Evolutionary conservation across 768 basidiomycete species (phyloP), one percentile per base, ranked within the genome.

Genomic region (Pleurotus pulmonarius): DNA sequence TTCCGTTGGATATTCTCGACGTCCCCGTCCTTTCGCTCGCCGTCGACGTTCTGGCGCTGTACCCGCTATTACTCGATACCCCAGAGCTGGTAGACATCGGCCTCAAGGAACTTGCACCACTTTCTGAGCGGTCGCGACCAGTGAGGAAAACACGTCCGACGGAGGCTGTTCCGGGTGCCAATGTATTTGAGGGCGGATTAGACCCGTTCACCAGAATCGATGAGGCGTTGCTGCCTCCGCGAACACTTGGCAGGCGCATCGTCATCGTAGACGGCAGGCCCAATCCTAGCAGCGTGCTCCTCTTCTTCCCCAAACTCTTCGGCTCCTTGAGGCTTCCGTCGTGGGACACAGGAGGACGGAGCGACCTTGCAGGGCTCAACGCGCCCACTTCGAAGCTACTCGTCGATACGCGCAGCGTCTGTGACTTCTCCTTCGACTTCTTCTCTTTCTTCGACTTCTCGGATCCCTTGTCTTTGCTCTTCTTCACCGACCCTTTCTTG

Each of bases 371-470:
- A 7, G 73, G 69, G 51, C 71, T 78, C 60, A 81, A 73, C 3
- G 75, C 70, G n/a, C 88, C 88, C 0, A 80, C 79, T 64, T 90
- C 88, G 61, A 89, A 90, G 62, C 82, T 84, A 66, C 83, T 83
- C 2, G 80, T 75, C 1, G 86, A 87, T 59, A 74, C 69, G 18
- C 83, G 78, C 6, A 73, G 64, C 6, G 71, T 73, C 67, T 68
- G 67, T 47, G 65, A 63, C 47, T 61, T 66, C 13, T 71, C 69
- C 67, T 73, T 71, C 26, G 67, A 63, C 56, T 69, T 65, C 62
- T 49, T 61, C 52, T 24, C 65, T 49, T 64, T 63, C 60, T 67
- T 61, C 51, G 67, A 57, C 39, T 57, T 49, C 48, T 67, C 62
- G 58, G 69, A 70, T 57, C 63, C 67, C 26, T 68, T 56, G 43